phyloP scores from a whole-genome alignment of 257 asterid species.

The Avicennia marina region DNA sequence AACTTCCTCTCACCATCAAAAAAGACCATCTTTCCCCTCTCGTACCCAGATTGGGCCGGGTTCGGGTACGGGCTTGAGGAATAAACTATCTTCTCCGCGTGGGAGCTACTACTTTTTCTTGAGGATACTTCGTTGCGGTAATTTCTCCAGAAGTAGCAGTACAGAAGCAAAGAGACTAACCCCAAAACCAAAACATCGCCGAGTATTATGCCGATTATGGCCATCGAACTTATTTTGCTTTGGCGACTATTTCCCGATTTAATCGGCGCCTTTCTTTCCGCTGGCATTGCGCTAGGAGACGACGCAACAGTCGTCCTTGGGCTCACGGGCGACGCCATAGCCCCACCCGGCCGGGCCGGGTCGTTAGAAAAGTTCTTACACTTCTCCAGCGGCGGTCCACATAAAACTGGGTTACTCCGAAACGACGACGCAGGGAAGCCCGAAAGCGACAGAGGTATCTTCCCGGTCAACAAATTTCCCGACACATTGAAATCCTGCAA shows the following conservation, averaged over 20 bases:
- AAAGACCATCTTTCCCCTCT: conserved; percentile 74
- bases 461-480: conserved; percentile 37
- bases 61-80: conserved; percentile 72
- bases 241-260: conserved; percentile 24
- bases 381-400: conserved; percentile 62
- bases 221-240: conserved; percentile 46
- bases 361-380: conserved; percentile 31
- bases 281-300: conserved; percentile 52
- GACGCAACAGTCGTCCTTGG: conserved; percentile 45
- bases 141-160: conserved; percentile 60
- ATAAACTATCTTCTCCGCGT: conserved; percentile 53
- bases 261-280: too few species aligned
- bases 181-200: conserved; percentile 60
- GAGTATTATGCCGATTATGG: conserved; percentile 53
- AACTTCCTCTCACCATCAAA: conserved; percentile 73
- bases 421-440: conserved; percentile 53
- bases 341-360: conserved; percentile 51
- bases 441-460: conserved; percentile 55
- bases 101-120: conserved; percentile 23
- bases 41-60: conserved; percentile 35
- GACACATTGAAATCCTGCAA: conserved; percentile 65
- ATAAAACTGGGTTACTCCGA: conserved; percentile 33
- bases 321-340: conserved; percentile 45
- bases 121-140: conserved; percentile 19
- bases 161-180: conserved; percentile 47